Percentiles rank a stretch among this genome's conserved stretches.
phyloP scores from a whole-genome alignment of 164 flowering plant genomes.

The Vitis rupestris region DNA sequence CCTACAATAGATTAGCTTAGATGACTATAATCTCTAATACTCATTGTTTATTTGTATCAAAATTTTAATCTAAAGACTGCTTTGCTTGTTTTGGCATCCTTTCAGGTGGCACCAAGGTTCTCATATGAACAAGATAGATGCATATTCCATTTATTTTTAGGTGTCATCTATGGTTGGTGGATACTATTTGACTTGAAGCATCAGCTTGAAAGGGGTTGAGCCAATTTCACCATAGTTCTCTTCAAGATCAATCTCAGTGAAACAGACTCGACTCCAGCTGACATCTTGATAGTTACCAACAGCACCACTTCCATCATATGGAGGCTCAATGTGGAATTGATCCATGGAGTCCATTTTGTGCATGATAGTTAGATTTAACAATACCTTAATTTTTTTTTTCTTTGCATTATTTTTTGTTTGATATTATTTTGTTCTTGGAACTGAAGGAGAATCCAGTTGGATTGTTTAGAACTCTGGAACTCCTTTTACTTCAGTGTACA shows the following conservation, averaged over 20 bases:
- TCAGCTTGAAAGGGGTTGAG: neutral
- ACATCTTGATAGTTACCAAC: neutral
- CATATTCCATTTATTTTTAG: neutral
- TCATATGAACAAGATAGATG: neutral
- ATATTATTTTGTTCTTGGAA: neutral
- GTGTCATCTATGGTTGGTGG: neutral
- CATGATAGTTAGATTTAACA: constrained; percentile 3
- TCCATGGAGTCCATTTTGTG: neutral
- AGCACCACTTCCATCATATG: neutral
- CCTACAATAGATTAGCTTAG: neutral
- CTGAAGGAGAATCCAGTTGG: neutral
- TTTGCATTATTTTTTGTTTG: neutral
- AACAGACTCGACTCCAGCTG: neutral
- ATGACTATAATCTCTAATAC: no score
- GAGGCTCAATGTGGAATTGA: neutral
- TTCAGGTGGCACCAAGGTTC: constrained; percentile 5
- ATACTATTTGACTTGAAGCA: no score
- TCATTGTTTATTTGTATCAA: neutral
- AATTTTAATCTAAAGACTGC: no score
- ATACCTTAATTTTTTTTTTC: neutral
- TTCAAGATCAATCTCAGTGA: neutral
- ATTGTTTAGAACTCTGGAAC: neutral
- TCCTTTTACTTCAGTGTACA: no score
- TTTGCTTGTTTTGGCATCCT: neutral
- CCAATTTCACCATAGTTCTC: neutral